These are phyloP conservation scores for Pelargonium australe DNA, from an alignment of 441 rosid genomes.

Conservation along the genomic window DNA sequence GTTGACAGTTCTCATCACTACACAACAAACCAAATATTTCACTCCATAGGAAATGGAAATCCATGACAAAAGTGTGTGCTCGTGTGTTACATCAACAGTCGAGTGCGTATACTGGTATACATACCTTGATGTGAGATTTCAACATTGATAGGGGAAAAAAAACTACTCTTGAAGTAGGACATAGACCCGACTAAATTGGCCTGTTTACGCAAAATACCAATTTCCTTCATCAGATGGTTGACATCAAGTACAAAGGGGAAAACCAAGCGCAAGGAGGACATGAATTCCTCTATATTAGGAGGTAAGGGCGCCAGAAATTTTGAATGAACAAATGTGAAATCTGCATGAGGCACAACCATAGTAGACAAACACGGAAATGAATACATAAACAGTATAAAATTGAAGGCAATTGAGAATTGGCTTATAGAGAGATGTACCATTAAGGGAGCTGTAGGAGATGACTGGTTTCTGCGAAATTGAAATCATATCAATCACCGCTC, in stretches of 20 bases:
- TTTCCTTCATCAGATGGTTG: constrained; percentile 55
- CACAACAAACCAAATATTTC: background rate
- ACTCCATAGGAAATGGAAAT: background rate
- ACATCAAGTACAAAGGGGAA: constrained; percentile 69
- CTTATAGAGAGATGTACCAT: constrained; percentile 45
- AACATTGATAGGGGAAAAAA: constrained; percentile 49
- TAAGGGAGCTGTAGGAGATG: constrained; percentile 67
- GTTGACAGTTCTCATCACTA: background rate
- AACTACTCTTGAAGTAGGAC: constrained; percentile 48
- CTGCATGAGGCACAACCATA: constrained; percentile 32
- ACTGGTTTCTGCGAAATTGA: constrained; percentile 77
- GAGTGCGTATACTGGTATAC: constrained; percentile 15
- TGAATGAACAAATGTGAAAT: constrained; percentile 63
- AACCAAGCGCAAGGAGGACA: constrained; percentile 34
- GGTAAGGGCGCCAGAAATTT: constrained; percentile 79
- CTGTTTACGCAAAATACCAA: constrained; percentile 39
- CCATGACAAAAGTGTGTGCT: background rate
- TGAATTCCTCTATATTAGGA: constrained; percentile 52
- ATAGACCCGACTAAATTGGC: constrained; percentile 43
- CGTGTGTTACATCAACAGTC: background rate
- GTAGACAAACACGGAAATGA: background rate
- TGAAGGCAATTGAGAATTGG: constrained; percentile 7
- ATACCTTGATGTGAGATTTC: constrained; percentile 62
- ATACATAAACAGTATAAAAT: constrained; percentile 9
- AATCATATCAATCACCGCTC: constrained; percentile 84